Conservation (phyloP, 495 filamentous ascomycete genomes). For the Jackrogersella multiformis region DNA sequence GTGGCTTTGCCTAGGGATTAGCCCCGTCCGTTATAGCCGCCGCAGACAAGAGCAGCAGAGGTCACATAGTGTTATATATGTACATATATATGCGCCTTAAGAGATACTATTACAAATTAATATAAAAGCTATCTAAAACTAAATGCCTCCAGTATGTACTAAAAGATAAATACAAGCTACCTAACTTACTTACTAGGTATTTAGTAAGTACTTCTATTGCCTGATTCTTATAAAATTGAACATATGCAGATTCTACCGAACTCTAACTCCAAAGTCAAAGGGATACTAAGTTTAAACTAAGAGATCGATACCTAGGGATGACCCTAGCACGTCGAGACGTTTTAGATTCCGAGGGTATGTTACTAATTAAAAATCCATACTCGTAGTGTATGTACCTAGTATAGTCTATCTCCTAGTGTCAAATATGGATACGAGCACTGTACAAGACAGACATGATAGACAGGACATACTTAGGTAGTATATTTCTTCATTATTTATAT, state of each 20-base stretch:
- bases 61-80: slow-evolving; percentile 12
- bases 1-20: slow-evolving; percentile 6
- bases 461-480: too few species aligned
- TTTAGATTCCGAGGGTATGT: slow-evolving; percentile 34
- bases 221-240: not conserved
- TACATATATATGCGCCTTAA: too few species aligned
- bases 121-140: too few species aligned
- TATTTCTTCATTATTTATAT: too few species aligned
- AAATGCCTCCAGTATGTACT: too few species aligned
- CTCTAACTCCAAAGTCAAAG: slow-evolving; percentile 3
- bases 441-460: slow-evolving; percentile 9
- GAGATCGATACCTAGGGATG: slow-evolving; percentile 1
- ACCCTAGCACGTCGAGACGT: slow-evolving; percentile 37
- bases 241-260: slow-evolving; percentile 18
- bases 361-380: slow-evolving; percentile 18
- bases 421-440: slow-evolving; percentile 12
- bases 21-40: slow-evolving; percentile 13
- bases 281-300: slow-evolving; percentile 26
- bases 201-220: too few species aligned
- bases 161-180: too few species aligned
- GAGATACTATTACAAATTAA: too few species aligned
- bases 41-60: too few species aligned
- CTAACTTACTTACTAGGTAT: too few species aligned
- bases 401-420: too few species aligned
- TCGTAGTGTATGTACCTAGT: too few species aligned